Evolutionary conservation across 2,329 filamentous ascomycete genomes (phyloP).

Genomic region (Hawksworthiomyces lignivorus): DNA sequence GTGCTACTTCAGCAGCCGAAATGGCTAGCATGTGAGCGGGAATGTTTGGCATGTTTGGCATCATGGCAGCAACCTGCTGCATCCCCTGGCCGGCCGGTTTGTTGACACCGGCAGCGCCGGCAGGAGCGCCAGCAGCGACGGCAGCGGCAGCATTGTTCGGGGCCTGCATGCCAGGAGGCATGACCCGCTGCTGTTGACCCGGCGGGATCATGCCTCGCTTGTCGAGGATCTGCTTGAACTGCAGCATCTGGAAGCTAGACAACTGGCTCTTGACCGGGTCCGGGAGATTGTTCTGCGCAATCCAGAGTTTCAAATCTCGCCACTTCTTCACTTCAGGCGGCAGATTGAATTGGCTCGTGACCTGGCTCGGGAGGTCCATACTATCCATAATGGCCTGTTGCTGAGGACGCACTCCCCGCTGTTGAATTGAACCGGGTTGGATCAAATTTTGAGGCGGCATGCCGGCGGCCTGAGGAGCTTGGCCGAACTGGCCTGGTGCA

Average conservation of each 20-base stretch:
- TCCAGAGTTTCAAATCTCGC: conserved; percentile 37
- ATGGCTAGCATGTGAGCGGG: conserved; percentile 10
- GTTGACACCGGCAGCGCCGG: not conserved
- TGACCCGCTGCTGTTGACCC: conserved; percentile 14
- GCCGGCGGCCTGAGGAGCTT: conserved; percentile 6
- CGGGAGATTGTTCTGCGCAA: conserved; percentile 29
- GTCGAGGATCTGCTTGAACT: conserved; percentile 27
- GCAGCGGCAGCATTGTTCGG: not conserved
- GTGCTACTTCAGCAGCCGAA: conserved; percentile 10
- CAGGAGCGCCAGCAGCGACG: no score
- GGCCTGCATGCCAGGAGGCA: conserved; percentile 8
- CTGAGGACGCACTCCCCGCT: conserved; percentile 21
- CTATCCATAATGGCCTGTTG: conserved; percentile 36
- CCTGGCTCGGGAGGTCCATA: conserved; percentile 36
- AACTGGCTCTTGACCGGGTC: conserved; percentile 26
- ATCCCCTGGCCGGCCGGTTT: not conserved
- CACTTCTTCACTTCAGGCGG: conserved; percentile 41
- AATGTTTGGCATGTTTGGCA: conserved; percentile 12
- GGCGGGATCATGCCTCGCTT: conserved; percentile 12
- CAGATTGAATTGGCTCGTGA: conserved; percentile 25
- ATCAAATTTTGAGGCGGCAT: conserved; percentile 9
- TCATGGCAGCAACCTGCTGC: conserved; percentile 4
- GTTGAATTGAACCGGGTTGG: conserved; percentile 16
- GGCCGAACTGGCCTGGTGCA: conserved; percentile 15
- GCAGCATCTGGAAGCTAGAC: conserved; percentile 27